Evolutionary conservation across 2,329 filamentous ascomycete genomes (phyloP).

Genomic region (Trichophaea hybrida): DNA sequence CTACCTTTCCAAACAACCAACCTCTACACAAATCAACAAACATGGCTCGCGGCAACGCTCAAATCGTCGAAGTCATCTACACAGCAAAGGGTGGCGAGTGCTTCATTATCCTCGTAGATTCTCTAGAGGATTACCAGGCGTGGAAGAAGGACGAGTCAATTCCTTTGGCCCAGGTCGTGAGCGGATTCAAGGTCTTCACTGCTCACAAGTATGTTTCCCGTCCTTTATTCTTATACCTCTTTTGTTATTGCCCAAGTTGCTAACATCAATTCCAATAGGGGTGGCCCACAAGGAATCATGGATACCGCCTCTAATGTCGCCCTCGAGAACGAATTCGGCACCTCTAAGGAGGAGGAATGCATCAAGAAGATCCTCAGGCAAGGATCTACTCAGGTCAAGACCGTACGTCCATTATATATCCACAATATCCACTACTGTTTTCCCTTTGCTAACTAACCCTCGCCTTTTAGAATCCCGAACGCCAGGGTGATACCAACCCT

Average conservation of each 20-base stretch:
- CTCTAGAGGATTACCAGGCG: slow-evolving; percentile 50
- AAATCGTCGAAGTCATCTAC: slow-evolving; percentile 68
- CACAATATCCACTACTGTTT: neutral
- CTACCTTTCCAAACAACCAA: neutral
- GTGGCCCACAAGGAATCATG: slow-evolving; percentile 67
- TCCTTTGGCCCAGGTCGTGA: slow-evolving; percentile 72
- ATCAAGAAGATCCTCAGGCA: slow-evolving; percentile 68
- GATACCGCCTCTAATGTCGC: slow-evolving; percentile 60
- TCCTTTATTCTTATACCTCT: slow-evolving; percentile 4
- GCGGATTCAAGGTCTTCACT: slow-evolving; percentile 74
- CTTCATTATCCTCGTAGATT: slow-evolving; percentile 53
- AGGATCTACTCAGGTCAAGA: slow-evolving; percentile 50
- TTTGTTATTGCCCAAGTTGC: slow-evolving; percentile 3
- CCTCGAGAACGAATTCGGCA: slow-evolving; percentile 80
- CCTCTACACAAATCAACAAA: neutral
- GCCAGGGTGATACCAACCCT: slow-evolving; percentile 29
- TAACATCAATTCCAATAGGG: slow-evolving; percentile 38
- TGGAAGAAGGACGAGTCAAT: slow-evolving; percentile 70
- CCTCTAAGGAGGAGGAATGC: slow-evolving; percentile 60
- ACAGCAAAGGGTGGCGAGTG: slow-evolving; percentile 54
- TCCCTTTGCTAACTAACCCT: slow-evolving; percentile 12
- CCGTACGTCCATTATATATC: slow-evolving; percentile 34
- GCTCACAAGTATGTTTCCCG: slow-evolving; percentile 64
- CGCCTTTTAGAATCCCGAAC: slow-evolving; percentile 27
- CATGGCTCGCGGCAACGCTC: slow-evolving; percentile 61